Evolutionary conservation across 805 yeast species (phyloP).

Genomic region (Candida ascalaphidarum): DNA sequence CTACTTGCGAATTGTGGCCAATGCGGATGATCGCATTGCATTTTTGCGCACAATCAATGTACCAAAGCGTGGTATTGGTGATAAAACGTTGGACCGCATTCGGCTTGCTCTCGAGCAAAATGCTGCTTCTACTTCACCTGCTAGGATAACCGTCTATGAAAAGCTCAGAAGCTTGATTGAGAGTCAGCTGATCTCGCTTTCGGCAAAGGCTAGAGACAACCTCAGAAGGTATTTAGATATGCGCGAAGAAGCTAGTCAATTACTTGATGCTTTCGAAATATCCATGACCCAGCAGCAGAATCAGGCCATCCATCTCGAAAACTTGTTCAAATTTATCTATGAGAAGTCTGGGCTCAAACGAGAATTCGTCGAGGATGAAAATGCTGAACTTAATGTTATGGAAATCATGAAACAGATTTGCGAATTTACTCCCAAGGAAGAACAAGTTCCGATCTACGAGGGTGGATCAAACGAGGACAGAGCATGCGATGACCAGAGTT

Average conservation of each 20-base stretch:
- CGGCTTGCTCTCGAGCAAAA: too few species aligned
- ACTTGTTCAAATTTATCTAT: slow-evolving; percentile 17
- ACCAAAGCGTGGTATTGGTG: slow-evolving; percentile 67
- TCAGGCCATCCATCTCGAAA: neutral
- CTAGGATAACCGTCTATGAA: too few species aligned
- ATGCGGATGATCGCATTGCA: slow-evolving; percentile 54
- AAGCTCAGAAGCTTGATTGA: too few species aligned
- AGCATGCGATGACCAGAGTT: slow-evolving; percentile 7
- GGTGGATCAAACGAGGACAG: slow-evolving; percentile 4
- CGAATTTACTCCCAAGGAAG: slow-evolving; percentile 25
- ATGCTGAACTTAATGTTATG: slow-evolving; percentile 23
- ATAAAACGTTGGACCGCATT: slow-evolving; percentile 28
- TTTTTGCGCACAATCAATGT: slow-evolving; percentile 45
- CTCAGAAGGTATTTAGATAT: slow-evolving; percentile 18
- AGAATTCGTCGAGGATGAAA: slow-evolving; percentile 19
- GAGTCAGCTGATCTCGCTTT: slow-evolving; percentile 1
- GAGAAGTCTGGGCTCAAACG: slow-evolving; percentile 17
- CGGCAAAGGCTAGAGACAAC: slow-evolving; percentile 5
- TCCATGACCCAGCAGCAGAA: slow-evolving; percentile 3
- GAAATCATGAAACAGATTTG: slow-evolving; percentile 31
- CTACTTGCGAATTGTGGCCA: slow-evolving; percentile 53
- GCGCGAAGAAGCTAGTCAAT: slow-evolving; percentile 11
- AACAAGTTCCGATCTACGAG: slow-evolving; percentile 4
- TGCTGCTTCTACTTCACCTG: too few species aligned
- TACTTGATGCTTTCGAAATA: slow-evolving; percentile 1